Evolutionary conservation across 352 stramenopile species (phyloP).

Genomic region (Phytophthora chlamydospora): DNA sequence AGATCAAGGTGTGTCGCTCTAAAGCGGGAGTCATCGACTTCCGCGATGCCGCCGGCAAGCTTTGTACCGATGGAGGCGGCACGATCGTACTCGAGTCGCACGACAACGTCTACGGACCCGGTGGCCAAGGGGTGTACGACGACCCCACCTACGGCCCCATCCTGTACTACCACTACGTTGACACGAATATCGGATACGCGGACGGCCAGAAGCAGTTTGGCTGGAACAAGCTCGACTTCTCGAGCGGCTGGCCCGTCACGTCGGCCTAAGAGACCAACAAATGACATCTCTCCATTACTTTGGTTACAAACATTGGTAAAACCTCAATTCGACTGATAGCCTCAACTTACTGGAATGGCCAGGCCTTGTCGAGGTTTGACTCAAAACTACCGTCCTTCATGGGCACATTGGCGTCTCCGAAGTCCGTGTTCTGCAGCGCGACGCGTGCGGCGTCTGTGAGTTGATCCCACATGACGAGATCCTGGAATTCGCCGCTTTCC

Average conservation of each 20-base stretch:
- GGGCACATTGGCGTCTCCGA: conserved; percentile 27
- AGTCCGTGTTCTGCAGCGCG: conserved; percentile 28
- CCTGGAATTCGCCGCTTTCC: conserved; percentile 9
- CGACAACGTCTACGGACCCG: conserved; percentile 24
- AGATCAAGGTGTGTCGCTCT: conserved; percentile 35
- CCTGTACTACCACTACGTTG: conserved; percentile 38
- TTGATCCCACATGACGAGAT: conserved; percentile 12
- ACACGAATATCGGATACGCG: conserved; percentile 46
- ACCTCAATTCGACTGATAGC: too few relatives aligned
- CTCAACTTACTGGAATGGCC: neutral
- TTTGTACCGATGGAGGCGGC: conserved; percentile 25
- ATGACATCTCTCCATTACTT: too few relatives aligned
- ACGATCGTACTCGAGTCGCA: conserved; percentile 24
- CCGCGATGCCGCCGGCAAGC: conserved; percentile 18
- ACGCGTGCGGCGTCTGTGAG: conserved; percentile 11
- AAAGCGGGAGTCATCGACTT: conserved; percentile 32
- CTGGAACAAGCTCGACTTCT: conserved; percentile 65
- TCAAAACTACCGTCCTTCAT: conserved; percentile 30
- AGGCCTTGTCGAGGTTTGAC: conserved; percentile 23
- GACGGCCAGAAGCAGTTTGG: conserved; percentile 57
- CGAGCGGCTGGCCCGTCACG: conserved; percentile 45
- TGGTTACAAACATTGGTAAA: too few relatives aligned
- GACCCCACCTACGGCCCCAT: conserved; percentile 26
- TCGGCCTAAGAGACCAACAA: neutral
- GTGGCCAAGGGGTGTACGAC: conserved; percentile 30